Evolutionary conservation across 1,284 basidiomycete species (phyloP), one percentile per base, ranked within the genome.

Genomic region (Trichosporon sp.): DNA sequence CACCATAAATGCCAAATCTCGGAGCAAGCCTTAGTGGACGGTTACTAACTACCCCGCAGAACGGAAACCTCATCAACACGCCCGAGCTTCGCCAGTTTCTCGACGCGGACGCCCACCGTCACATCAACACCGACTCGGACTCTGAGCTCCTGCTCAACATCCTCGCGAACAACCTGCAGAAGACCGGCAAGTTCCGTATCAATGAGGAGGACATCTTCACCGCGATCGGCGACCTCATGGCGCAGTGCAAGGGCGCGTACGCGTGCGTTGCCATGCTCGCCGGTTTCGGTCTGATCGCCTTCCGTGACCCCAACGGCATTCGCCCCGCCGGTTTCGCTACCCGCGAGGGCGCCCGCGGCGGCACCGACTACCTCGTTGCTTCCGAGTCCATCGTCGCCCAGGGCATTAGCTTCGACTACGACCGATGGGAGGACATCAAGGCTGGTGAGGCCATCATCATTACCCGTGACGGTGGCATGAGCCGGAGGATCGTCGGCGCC

Each of bases 141-240:
- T 98, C 96, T 6, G 97, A 99, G 84, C 86, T 99, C 13, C 88
- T 99, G 58, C 89, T 99, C 75, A 99, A 99, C 85, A 92, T 98
- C 76, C 94, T 99, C 81, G 97, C 97, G 70, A 90, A 98, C 86
- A 95, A 98, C 79, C 89, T 99, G 27, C 96, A 99, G 81, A 90
- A 96, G 83, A 99, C 96, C 8, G 97, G 96, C 73, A 99, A 99
- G 84, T 95, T 98, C 85, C 93, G 81, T 76, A 99, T 99, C 86
- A 98, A 99, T 81, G 95, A 98, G 82, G 97, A 99, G 80, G 97
- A 99, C 84, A 97, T 99, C 77, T 99, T 99, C 84, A 92, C 89
- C 23, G 97, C 97, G 53, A 90, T 98, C 70, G 88, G 91, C 29
- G 91, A 90, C 32, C 87, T 98, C 81, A 98, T 97, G 92, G 85